Base-by-base conservation (phyloP, 169 alveolate genomes). In the Eimeria necatrix region DNA sequence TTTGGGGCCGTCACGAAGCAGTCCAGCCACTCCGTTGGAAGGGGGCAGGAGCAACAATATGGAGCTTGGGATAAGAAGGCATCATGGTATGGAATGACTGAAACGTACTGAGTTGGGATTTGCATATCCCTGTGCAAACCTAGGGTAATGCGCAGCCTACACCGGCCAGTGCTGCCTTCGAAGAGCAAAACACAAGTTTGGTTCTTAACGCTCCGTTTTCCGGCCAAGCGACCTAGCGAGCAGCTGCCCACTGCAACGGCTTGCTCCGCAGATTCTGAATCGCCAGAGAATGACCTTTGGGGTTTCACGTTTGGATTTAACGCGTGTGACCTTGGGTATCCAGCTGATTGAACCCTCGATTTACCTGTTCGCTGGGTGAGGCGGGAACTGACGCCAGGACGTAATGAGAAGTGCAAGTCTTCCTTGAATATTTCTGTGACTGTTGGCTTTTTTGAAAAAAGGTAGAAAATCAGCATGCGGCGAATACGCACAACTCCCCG, bases 41-140 rank as follows among this genome's bases (percentile, higher is more conserved):
- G 89, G 49, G 95, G 95, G 73, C 93, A 84, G 81, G 93, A 76
- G 64, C 93, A 83, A 46, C 93, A 83, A 81, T 93, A 93, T 10
- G 95, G 95, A 10, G 80, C 46, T 60, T 56, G 60, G 53, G 95
- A 80, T 53, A 93, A 53, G 52, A 70, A 84, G 9, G 90, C 95
- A 46, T 93, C 95, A 2, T 85, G 92, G 60, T 49, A 93, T 7
- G 89, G 93, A 14, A 64, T 70, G 3, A 84, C 95, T 41, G 93
- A 93, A n/a, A 93, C 93, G 51, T 93, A 93, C 93, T 93, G 95
- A 84, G 90, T 74, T 12, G 95, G 95, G 0, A 93, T 89, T 61
- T 93, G 95, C 95, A 93, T 83, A 80, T 93, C 95, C 83, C 91
- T 53, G 83, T 93, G 95, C 59, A 93, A 83, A 16, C 95, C 95